phyloP scores from a whole-genome alignment of 345 rosid species.

The Eucalyptus leucophloia region DNA sequence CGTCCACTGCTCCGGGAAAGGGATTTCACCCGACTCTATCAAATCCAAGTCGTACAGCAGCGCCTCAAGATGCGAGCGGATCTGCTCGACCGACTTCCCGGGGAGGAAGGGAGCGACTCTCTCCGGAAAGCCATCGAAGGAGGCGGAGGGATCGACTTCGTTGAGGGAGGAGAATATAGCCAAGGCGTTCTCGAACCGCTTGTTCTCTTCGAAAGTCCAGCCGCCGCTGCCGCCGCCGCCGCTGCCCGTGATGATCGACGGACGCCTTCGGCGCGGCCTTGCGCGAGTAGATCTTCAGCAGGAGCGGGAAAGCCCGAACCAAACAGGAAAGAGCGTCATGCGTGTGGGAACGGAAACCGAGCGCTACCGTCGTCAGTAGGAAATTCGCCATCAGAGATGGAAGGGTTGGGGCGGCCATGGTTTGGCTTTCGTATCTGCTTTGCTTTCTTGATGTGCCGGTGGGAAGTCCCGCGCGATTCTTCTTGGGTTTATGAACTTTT shows the following conservation, averaged over 20 bases:
- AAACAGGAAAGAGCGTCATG: background rate
- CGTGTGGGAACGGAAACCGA: background rate
- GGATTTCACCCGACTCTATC: background rate
- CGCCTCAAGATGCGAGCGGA: background rate
- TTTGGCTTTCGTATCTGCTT: background rate
- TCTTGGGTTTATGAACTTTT: background rate
- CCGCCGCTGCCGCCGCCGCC: fast-evolving
- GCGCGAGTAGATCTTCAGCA: background rate
- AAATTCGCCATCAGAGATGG: background rate
- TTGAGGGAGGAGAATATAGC: background rate
- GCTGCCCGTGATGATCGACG: background rate
- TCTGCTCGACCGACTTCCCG: background rate
- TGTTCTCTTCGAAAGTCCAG: background rate
- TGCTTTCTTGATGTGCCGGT: background rate
- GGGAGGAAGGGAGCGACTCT: background rate
- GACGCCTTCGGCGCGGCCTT: background rate
- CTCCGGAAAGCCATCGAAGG: background rate
- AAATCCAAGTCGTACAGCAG: background rate
- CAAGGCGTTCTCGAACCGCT: background rate
- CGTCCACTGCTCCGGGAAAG: background rate
- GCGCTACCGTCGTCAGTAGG: background rate
- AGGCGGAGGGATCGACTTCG: background rate
- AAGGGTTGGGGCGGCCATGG: background rate
- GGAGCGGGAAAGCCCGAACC: background rate
- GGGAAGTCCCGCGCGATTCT: background rate